Evolutionary conservation across 148 eudicot species (phyloP), one percentile per base, ranked within the genome.

Genomic region (Camellia sinensis): DNA sequence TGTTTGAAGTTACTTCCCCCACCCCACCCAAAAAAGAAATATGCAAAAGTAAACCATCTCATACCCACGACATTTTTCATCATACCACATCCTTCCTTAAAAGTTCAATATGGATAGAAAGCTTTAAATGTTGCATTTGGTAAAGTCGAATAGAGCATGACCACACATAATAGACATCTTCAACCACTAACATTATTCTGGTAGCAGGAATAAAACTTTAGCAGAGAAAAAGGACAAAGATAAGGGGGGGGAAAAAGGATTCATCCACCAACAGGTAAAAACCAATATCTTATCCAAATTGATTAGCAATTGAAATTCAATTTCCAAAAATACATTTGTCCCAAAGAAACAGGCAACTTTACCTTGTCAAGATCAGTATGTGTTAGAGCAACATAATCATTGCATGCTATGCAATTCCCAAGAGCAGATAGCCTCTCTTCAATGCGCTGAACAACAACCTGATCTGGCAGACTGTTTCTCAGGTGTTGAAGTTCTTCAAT

Each of bases 351-450:
- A 82, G 73, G 62, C 54, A 54, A 68, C 74, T 61, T 72, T 89
- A 95, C 98, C 92, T 78, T 93, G 82, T 95, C 97, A 80, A 95
- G 99, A 87, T 95, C 98, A 52, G 94, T 89, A 83, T 95, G 97
- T 21, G 98, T 91, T 72, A 95, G 92, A 85, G 97, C 99, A 84
- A 95, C 99, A 85, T 93, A 91, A 77, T 95, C 99, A 80, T 95
- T 95, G 90, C 97, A 95, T 52, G 93, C 93, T 80, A 95, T 93
- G 90, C 97, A 93, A 83, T 95, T 95, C 46, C 99, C 99, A 62
- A 95, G 83, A 75, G 99, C 99, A 78, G 97, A 92, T 53, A 95
- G 76, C 77, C 86, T 89, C 87, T 95, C 99, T 21, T 93, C 97
- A 77, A 93, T 82, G 60, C 97, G 93, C 85, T 93, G 97, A 71